Percentiles rank a stretch among this genome's conserved stretches.
These are phyloP conservation scores for Daldinia caldariorum DNA, from an alignment of 495 filamentous ascomycete species.

Conservation along the genomic window DNA sequence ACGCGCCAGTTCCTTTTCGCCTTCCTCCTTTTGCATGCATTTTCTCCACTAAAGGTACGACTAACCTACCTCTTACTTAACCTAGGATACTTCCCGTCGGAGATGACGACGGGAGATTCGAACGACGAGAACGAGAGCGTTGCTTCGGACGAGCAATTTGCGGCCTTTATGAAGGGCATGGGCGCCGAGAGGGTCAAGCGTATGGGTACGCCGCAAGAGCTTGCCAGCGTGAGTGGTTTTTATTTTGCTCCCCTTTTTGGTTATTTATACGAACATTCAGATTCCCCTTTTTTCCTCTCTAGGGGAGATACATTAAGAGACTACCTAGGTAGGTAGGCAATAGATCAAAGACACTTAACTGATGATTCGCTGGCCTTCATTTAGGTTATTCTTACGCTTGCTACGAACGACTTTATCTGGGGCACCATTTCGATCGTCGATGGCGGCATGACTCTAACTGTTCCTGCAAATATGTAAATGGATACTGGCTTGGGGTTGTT, in stretches of 20 bases:
- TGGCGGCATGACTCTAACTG: constrained; percentile 24
- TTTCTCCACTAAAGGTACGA: background rate
- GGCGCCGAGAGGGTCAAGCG: constrained; percentile 37
- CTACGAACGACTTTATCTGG: constrained; percentile 45
- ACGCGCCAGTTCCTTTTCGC: background rate
- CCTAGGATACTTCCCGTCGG: constrained; percentile 70
- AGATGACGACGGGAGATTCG: constrained; percentile 66
- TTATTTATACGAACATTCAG: no score
- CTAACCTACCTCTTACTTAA: no score
- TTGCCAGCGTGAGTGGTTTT: constrained; percentile 42
- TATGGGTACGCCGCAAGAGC: constrained; percentile 41
- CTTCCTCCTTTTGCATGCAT: no score
- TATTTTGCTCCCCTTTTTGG: no score
- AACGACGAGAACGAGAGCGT: constrained; percentile 64
- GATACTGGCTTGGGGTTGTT: no score
- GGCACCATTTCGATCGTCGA: constrained; percentile 41
- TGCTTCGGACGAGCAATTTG: constrained; percentile 10
- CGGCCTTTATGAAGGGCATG: constrained; percentile 24
- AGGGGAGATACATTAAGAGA: no score
- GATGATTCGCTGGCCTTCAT: background rate
- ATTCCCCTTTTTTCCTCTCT: no score
- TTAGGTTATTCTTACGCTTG: constrained; percentile 41
- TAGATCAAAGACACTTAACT: no score
- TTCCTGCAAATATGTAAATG: constrained; percentile 21
- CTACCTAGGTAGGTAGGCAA: no score